Evolutionary conservation across 495 filamentous ascomycete species (phyloP).

Genomic region (Penicillium desertorum): DNA sequence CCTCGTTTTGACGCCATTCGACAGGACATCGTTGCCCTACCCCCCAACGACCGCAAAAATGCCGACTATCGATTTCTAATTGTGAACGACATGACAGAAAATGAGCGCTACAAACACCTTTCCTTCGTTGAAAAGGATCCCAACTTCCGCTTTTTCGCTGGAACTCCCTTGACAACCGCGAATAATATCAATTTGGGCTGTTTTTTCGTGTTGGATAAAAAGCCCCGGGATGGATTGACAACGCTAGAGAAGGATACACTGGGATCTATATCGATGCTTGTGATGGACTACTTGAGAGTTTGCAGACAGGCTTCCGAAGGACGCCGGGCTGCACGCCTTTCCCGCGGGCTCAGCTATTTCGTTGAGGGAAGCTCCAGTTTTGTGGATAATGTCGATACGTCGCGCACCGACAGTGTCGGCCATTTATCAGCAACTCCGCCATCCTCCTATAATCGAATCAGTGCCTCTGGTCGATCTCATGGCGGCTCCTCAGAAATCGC

Average conservation of each 20-base stretch:
- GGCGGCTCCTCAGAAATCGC: conserved; percentile 26
- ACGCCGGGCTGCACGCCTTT: conserved; percentile 57
- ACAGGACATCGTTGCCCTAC: conserved; percentile 38
- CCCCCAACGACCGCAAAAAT: conserved; percentile 31
- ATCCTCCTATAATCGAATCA: conserved; percentile 29
- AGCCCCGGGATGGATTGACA: conserved; percentile 38
- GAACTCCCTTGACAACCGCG: conserved; percentile 60
- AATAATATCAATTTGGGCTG: conserved; percentile 70
- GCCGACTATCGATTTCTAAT: conserved; percentile 36
- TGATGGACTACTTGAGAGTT: conserved; percentile 65
- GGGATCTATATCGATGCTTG: conserved; percentile 50
- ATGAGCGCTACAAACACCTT: conserved; percentile 43
- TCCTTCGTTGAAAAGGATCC: conserved; percentile 45
- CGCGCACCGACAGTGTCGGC: conserved; percentile 27
- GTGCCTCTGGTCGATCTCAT: conserved; percentile 31
- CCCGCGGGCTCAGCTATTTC: conserved; percentile 61
- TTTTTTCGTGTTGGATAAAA: conserved; percentile 62
- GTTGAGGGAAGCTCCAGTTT: conserved; percentile 56
- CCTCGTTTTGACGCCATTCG: background rate
- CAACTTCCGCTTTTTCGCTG: conserved; percentile 49
- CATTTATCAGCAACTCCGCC: conserved; percentile 27
- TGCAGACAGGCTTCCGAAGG: conserved; percentile 57
- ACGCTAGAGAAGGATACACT: conserved; percentile 41
- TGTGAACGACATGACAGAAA: conserved; percentile 39
- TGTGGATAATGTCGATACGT: conserved; percentile 34